phyloP scores from a whole-genome alignment of 2,329 filamentous ascomycete species.

The Tolypocladium pustulatum region DNA sequence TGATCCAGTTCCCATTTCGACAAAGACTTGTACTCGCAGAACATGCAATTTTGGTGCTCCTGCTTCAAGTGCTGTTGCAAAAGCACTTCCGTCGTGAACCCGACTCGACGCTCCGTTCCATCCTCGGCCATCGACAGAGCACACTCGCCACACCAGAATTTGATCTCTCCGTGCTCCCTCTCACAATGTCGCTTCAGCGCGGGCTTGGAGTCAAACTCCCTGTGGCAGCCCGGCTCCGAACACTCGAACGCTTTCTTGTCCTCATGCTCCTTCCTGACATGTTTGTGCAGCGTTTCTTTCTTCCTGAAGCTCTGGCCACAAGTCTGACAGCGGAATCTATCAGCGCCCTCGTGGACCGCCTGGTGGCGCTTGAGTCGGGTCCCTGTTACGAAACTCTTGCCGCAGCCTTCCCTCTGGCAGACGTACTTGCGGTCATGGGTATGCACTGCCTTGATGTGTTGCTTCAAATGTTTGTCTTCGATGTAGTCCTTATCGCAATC shows the following conservation, averaged over 20 bases:
- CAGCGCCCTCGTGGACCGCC: conserved; percentile 62
- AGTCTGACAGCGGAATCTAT: conserved; percentile 64
- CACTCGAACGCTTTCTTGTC: conserved; percentile 64
- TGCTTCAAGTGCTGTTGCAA: conserved; percentile 64
- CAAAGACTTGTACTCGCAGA: conserved; percentile 60
- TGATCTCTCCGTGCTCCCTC: conserved; percentile 56
- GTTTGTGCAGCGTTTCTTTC: conserved; percentile 73
- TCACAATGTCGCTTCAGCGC: conserved; percentile 63
- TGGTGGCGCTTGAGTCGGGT: conserved; percentile 69
- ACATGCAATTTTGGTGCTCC: conserved; percentile 64
- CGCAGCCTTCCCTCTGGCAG: conserved; percentile 64
- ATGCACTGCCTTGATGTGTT: conserved; percentile 78
- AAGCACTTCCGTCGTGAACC: conserved; percentile 62
- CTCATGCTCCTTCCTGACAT: conserved; percentile 69
- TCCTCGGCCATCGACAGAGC: conserved; percentile 26
- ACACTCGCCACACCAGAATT: conserved; percentile 73
- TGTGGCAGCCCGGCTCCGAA: conserved; percentile 46
- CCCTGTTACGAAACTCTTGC: conserved; percentile 71
- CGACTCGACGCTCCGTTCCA: conserved; percentile 30
- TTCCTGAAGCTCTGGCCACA: conserved; percentile 79
- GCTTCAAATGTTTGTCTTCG: conserved; percentile 74
- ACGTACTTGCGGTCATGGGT: conserved; percentile 57
- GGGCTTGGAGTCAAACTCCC: conserved; percentile 62
- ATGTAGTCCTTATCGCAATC: conserved; percentile 77
- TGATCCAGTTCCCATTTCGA: conserved; percentile 58